A percentile compares a stretch with the other conserved stretches of the same genome.
Conservation (phyloP, 805 yeast genomes). For the Vanderwaltozyma tropicalis region DNA sequence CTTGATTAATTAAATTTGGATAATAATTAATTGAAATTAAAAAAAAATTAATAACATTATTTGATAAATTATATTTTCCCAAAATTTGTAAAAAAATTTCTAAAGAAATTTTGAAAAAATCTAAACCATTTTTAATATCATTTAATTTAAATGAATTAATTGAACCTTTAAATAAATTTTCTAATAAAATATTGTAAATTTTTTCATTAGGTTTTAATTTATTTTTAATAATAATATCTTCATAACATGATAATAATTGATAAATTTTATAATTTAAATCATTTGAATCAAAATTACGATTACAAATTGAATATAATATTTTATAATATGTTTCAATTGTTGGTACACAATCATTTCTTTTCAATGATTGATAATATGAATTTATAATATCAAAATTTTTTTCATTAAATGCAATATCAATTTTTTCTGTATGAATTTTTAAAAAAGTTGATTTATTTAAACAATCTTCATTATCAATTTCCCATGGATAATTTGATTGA, state of each 20-base stretch:
- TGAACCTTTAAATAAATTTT: constrained; percentile 42
- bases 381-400: constrained; percentile 30
- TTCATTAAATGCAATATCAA: constrained; percentile 17
- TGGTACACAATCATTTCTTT: constrained; percentile 38
- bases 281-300: constrained; percentile 41
- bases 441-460: constrained; percentile 26
- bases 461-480: constrained; percentile 22
- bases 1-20: constrained; percentile 19
- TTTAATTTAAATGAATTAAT: constrained; percentile 31
- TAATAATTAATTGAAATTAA: constrained; percentile 36
- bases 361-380: constrained; percentile 32
- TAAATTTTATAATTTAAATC: constrained; percentile 53
- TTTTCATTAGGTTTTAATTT: constrained; percentile 44
- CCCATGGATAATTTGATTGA: constrained; percentile 15
- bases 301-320: constrained; percentile 44
- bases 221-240: constrained; percentile 44
- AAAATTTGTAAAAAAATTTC: constrained; percentile 36
- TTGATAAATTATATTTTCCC: constrained; percentile 34
- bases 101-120: constrained; percentile 40
- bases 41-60: constrained; percentile 36
- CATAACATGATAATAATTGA: constrained; percentile 53
- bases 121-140: constrained; percentile 32
- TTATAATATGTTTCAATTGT: constrained; percentile 42
- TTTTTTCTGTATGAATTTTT: constrained; percentile 24
- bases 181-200: constrained; percentile 45